A percentile compares a stretch with the other conserved stretches of the same genome.
phyloP scores from a whole-genome alignment of 805 yeast species.

The Ogataea salicorniae region DNA sequence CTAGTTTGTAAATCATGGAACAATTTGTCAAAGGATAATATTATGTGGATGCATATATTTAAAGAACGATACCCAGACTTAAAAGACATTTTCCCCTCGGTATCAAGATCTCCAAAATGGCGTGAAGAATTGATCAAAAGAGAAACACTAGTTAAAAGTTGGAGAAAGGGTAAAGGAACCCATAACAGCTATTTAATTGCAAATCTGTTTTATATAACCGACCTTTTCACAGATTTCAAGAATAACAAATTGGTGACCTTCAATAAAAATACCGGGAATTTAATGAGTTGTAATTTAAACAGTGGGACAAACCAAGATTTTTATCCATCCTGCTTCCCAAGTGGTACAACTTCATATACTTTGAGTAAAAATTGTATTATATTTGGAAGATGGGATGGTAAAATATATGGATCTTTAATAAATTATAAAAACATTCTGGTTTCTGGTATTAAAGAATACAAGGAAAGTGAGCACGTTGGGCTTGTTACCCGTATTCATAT shows the following conservation, averaged over 20 bases:
- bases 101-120: slow-evolving; percentile 42
- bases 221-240: slow-evolving; percentile 24
- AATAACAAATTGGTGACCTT: slow-evolving; percentile 21
- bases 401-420: slow-evolving; percentile 23
- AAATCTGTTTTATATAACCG: slow-evolving; percentile 20
- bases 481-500: slow-evolving; percentile 22
- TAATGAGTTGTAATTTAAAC: slow-evolving; percentile 18
- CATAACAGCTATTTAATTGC: slow-evolving; percentile 17
- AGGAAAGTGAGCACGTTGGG: slow-evolving; percentile 15
- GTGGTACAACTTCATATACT: slow-evolving; percentile 28
- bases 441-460: slow-evolving; percentile 19
- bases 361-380: slow-evolving; percentile 23
- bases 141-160: slow-evolving; percentile 28
- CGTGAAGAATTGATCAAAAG: slow-evolving; percentile 41
- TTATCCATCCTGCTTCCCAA: slow-evolving; percentile 22
- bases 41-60: slow-evolving; percentile 46
- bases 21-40: slow-evolving; percentile 37
- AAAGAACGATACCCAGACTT: slow-evolving; percentile 33
- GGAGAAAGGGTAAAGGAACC: slow-evolving; percentile 34
- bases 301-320: slow-evolving; percentile 21
- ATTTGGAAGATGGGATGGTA: slow-evolving; percentile 33
- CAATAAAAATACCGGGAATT: slow-evolving; percentile 23
- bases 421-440: slow-evolving; percentile 22
- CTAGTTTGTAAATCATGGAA: slow-evolving; percentile 48
- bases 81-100: slow-evolving; percentile 34